Conservation (phyloP, 306 rosid species). For the Vicia sativa region DNA sequence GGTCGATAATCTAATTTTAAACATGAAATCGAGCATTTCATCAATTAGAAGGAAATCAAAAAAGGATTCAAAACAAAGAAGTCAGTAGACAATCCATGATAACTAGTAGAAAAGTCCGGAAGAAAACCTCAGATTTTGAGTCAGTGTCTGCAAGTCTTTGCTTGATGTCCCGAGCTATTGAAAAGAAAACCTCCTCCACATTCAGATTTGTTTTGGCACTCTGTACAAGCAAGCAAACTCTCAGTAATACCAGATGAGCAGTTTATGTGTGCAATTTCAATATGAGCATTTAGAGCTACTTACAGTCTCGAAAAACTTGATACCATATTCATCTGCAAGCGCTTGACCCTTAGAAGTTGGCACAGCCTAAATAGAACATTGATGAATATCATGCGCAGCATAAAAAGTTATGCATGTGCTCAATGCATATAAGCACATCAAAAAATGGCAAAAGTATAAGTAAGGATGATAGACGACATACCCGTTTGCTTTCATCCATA, state of each 20-base stretch:
- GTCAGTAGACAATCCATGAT: conserved; percentile 27
- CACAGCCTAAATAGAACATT: conserved; percentile 68
- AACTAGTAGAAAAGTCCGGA: conserved; percentile 25
- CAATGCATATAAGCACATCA: conserved; percentile 11
- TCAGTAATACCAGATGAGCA: conserved; percentile 39
- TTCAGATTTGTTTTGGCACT: conserved; percentile 96
- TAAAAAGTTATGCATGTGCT: background rate
- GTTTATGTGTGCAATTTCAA: conserved; percentile 18
- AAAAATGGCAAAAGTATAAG: conserved; percentile 9
- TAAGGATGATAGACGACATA: conserved; percentile 37
- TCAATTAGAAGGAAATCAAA: background rate
- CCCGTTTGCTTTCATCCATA: conserved; percentile 99
- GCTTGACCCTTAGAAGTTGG: conserved; percentile 97
- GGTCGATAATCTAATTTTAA: conserved; percentile 10
- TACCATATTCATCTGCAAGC: conserved; percentile 93
- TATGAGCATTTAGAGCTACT: conserved; percentile 42
- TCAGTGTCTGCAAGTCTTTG: conserved; percentile 94
- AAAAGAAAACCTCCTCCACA: conserved; percentile 97
- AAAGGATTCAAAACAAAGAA: background rate
- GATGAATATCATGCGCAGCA: conserved; percentile 34
- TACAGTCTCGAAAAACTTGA: conserved; percentile 95
- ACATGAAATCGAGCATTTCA: conserved; percentile 24
- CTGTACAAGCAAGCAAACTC: conserved; percentile 48
- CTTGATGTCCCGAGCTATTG: conserved; percentile 94
- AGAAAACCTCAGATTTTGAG: conserved; percentile 78